Base-by-base conservation (phyloP, 768 basidiomycete genomes). In the Punctularia strigosozonata region DNA sequence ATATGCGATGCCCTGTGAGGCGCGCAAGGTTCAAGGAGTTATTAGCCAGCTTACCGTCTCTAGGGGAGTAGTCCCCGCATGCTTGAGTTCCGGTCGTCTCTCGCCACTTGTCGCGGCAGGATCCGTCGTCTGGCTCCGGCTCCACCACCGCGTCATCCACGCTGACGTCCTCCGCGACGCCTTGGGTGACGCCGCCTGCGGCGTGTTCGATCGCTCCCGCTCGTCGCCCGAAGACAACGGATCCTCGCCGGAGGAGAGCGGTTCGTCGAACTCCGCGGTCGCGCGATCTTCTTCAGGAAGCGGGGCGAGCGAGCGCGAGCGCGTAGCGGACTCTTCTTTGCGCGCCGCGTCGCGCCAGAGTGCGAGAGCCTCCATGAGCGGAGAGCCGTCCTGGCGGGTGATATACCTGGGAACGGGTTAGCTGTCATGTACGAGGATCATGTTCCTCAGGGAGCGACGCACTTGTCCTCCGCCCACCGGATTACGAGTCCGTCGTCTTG, bases 111-210 rank as follows among this genome's bases (percentile, higher is more conserved):
- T n/a, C n/a, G n/a, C n/a, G n/a, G n/a, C n/a, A n/a, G n/a, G n/a
- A n/a, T n/a, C n/a, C n/a, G n/a, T n/a, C n/a, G n/a, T n/a, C n/a
- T n/a, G n/a, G 56, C 74, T 79, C 15, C 82, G 65, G 43, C 71
- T 77, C 86, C 84, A 91, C 88, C 87, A 89, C 26, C 75, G 71
- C 25, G 73, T 73, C 87, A 85, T 89, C n/a, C 77, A 79, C 1
- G 73, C 69, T 12, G 76, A 74, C 0, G 71, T 69, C 4, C 73
- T 57, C 39, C 62, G 40, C 37, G 38, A 17, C 41, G 34, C 10
- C n/a, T n/a, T n/a, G n/a, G n/a, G n/a, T n/a, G n/a, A n/a, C n/a
- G n/a, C n/a, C n/a, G n/a, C n/a, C n/a, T n/a, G n/a, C n/a, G n/a
- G n/a, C n/a, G n/a, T n/a, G n/a, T 34, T 41, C 3, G 30, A 34